These are phyloP conservation scores for Thozetella sp. DNA, from an alignment of 495 filamentous ascomycete genomes.

Conservation along the genomic window DNA sequence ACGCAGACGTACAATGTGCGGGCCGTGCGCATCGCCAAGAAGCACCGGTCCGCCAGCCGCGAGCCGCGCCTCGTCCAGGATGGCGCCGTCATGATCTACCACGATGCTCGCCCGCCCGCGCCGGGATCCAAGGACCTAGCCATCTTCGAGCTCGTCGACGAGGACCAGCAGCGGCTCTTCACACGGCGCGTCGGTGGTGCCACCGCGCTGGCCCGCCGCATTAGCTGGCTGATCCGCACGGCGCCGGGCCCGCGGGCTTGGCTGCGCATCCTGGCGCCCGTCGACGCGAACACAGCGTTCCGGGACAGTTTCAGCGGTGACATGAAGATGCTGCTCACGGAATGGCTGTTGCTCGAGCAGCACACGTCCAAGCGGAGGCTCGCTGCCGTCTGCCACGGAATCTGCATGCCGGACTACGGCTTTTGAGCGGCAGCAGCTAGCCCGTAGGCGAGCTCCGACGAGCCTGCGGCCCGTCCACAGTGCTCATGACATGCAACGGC, in stretches of 20 bases:
- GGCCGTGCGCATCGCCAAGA: neutral
- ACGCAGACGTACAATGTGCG: neutral
- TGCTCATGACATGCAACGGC: too few relatives aligned
- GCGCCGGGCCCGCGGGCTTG: neutral
- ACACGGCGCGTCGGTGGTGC: neutral
- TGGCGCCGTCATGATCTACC: neutral
- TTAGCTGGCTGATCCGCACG: neutral
- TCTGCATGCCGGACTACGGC: constrained; percentile 2
- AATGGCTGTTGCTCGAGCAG: neutral
- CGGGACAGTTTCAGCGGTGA: neutral
- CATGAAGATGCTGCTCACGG: neutral
- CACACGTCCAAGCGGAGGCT: neutral
- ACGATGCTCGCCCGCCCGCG: neutral
- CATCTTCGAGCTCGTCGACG: constrained; percentile 1
- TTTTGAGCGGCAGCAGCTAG: neutral
- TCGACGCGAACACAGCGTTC: neutral
- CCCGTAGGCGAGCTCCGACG: neutral
- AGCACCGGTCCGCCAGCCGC: neutral
- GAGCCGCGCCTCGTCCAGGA: neutral
- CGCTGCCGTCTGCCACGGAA: neutral
- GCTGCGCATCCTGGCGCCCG: neutral
- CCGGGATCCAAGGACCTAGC: neutral
- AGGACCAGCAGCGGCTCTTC: neutral
- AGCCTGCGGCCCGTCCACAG: too few relatives aligned
- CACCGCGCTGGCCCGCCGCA: neutral